Evolutionary conservation across 148 eudicot species (phyloP).

Genomic region (Silene conica): DNA sequence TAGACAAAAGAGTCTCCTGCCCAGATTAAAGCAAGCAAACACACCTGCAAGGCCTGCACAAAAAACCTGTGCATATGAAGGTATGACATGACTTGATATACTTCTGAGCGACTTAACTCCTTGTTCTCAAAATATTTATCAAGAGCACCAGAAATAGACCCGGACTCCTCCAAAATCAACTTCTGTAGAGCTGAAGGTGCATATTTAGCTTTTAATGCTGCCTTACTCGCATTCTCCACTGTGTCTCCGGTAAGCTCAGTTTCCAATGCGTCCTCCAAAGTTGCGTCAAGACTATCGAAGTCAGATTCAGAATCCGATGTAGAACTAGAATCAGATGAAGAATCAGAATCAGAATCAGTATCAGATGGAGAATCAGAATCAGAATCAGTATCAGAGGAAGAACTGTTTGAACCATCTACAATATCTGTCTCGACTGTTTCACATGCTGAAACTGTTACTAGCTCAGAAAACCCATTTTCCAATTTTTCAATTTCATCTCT

Average conservation of each 20-base stretch:
- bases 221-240: slow-evolving; percentile 23
- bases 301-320: slow-evolving; percentile 41
- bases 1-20: not conserved
- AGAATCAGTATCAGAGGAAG: too few relatives aligned
- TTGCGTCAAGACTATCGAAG: slow-evolving; percentile 37
- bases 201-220: slow-evolving; percentile 1
- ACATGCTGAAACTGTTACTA: too few relatives aligned
- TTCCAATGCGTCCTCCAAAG: slow-evolving; percentile 32
- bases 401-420: too few relatives aligned
- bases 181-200: slow-evolving; percentile 27
- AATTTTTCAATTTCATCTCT: slow-evolving; percentile 40
- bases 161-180: slow-evolving; percentile 34
- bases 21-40: slow-evolving; percentile 8
- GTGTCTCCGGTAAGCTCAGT: slow-evolving; percentile 33
- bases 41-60: slow-evolving; percentile 69
- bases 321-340: slow-evolving; percentile 10
- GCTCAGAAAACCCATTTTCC: slow-evolving; percentile 44
- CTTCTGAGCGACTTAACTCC: slow-evolving; percentile 30
- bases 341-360: too few relatives aligned
- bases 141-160: slow-evolving; percentile 37
- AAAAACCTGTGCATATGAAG: slow-evolving; percentile 47
- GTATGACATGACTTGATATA: slow-evolving; percentile 21
- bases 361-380: too few relatives aligned
- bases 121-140: slow-evolving; percentile 58
- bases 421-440: too few relatives aligned